phyloP scores from a whole-genome alignment of 1,284 basidiomycete genomes.

The Boletus smithii region DNA sequence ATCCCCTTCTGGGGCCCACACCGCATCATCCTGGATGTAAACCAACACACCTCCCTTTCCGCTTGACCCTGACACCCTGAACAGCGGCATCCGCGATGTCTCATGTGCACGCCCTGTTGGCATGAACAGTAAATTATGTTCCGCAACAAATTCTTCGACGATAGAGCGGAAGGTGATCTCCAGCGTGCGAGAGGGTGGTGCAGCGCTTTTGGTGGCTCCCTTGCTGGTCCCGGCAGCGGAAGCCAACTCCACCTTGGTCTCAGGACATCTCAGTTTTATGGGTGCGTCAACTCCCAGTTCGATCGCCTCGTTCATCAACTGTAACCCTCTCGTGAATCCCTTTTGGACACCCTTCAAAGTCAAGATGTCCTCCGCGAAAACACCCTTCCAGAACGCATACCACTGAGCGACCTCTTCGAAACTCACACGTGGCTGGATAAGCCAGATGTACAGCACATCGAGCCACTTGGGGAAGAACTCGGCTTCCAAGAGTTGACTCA shows the following conservation, averaged over 20 bases:
- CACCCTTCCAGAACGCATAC: slow-evolving; percentile 86
- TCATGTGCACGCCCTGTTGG: slow-evolving; percentile 82
- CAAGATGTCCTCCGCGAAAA: slow-evolving; percentile 70
- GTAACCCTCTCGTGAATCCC: slow-evolving; percentile 83
- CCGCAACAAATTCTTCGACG: slow-evolving; percentile 82
- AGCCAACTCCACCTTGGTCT: slow-evolving; percentile 45
- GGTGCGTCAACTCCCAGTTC: slow-evolving; percentile 76
- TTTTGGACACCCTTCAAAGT: slow-evolving; percentile 61
- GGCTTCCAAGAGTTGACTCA: slow-evolving; percentile 78
- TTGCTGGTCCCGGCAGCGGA: slow-evolving; percentile 26
- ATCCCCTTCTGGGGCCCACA: slow-evolving; percentile 66
- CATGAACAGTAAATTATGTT: slow-evolving; percentile 85
- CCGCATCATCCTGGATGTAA: slow-evolving; percentile 85
- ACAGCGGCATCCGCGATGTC: slow-evolving; percentile 81
- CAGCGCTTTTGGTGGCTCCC: slow-evolving; percentile 15
- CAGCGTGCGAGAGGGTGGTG: slow-evolving; percentile 49
- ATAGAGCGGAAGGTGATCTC: slow-evolving; percentile 89
- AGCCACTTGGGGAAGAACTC: slow-evolving; percentile 98
- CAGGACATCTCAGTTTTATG: slow-evolving; percentile 62
- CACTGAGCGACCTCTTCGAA: slow-evolving; percentile 90
- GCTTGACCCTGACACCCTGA: slow-evolving; percentile 77
- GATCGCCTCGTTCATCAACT: slow-evolving; percentile 91
- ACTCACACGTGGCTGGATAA: slow-evolving; percentile 77
- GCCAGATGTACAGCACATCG: slow-evolving; percentile 87
- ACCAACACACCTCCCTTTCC: slow-evolving; percentile 83